Conservation (phyloP, 2,329 filamentous ascomycete species). For the Aureobasidium zeae region DNA sequence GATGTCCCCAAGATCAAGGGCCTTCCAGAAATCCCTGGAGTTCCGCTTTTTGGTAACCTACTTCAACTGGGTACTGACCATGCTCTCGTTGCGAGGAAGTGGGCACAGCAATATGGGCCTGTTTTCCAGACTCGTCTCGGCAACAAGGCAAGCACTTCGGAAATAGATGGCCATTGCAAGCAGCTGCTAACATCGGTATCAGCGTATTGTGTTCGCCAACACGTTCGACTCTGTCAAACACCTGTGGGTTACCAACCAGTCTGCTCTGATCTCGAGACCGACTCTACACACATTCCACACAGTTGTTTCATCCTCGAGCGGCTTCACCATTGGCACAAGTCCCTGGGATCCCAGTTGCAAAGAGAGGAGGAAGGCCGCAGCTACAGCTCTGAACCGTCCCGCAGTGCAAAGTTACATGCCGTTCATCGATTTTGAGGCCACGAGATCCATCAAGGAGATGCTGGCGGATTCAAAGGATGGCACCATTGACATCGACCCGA, state of each 20-base stretch:
- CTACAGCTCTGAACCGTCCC: conserved; percentile 67
- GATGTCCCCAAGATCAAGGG: conserved; percentile 42
- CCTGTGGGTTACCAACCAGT: conserved; percentile 72
- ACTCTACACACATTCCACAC: conserved; percentile 74
- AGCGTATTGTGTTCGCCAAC: conserved; percentile 69
- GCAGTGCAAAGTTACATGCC: conserved; percentile 73
- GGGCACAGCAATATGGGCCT: conserved; percentile 41
- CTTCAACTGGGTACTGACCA: conserved; percentile 39
- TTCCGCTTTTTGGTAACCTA: conserved; percentile 40
- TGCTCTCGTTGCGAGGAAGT: conserved; percentile 37
- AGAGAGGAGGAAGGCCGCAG: conserved; percentile 64
- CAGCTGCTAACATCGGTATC: neutral
- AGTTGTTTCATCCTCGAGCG: conserved; percentile 65
- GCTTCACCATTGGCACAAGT: conserved; percentile 74
- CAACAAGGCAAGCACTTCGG: conserved; percentile 44
- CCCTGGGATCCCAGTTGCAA: conserved; percentile 80
- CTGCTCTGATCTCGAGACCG: conserved; percentile 66
- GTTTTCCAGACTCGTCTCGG: conserved; percentile 50
- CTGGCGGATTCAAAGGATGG: conserved; percentile 55
- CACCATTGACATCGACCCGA: conserved; percentile 57
- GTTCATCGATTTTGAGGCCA: conserved; percentile 69
- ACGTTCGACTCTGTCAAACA: conserved; percentile 64
- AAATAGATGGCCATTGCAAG: neutral
- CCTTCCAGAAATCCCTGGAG: conserved; percentile 39
- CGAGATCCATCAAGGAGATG: conserved; percentile 62